Base-by-base conservation (phyloP, 768 basidiomycete species). In the Pluteus cervinus region DNA sequence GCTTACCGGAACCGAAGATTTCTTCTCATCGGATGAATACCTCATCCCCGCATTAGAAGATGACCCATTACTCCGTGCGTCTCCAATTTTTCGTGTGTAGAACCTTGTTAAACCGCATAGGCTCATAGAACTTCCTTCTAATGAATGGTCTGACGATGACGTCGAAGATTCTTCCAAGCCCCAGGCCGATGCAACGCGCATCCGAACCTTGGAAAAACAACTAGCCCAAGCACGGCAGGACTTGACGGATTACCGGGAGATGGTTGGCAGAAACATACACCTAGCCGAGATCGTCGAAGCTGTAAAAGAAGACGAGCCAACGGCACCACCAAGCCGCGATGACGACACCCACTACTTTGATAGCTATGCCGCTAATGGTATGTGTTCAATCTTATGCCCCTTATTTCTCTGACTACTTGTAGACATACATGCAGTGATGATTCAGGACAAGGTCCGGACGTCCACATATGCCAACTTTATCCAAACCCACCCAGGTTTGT, bases 381-480 rank as follows among this genome's bases (percentile, higher is more conserved):
- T 8, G 58, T 49, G 29, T n/a, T 8, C 15, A 18, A 25, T 30
- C 25, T 20, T 31, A 15, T 24, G 28, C 28, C 37, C n/a, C 15
- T 22, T 18, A 38, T n/a, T 42, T 36, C 30, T 4, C 6, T 7
- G 9, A 28, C 26, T 22, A 37, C 18, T 21, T 12, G 7, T 51
- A 92, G 90, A 96, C 47, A 93, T 96, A 34, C 94, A 98, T 55
- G 86, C 91, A 21, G 76, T 90, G 43, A 98, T 98, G 94, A 86
- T 98, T 40, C 85, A 89, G 52, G 94, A 98, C 55, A 84, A 84
- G 66, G 87, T 93, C 33, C 76, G 94, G 37, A 98, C 94, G 2
- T 80, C 92, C 16, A 82, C 90, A 1, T 98, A 98, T 56, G 90
- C 89, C 8, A 74, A 83, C 14, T 98, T 88, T 61, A 93, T 97